Percentiles rank a stretch among this genome's conserved stretches.
Evolutionary conservation across 306 rosid genomes (phyloP).

Genomic region (Bauhinia variegata): DNA sequence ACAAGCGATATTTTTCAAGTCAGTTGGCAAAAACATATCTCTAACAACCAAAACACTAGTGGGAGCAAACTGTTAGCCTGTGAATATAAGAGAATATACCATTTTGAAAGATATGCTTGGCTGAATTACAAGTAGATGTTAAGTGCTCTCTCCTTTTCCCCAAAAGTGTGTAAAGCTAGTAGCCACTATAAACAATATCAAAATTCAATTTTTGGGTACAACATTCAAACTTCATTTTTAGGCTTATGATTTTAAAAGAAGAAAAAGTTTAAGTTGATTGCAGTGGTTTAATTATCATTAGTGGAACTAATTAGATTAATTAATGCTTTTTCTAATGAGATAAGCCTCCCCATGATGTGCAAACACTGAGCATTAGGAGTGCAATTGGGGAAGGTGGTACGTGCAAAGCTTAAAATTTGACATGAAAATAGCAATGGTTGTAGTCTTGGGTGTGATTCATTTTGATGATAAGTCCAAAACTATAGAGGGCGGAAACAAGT

Average conservation of each 20-base stretch:
- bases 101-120: conserved; percentile 16
- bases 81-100: conserved; percentile 14
- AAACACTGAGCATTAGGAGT: conserved; percentile 19
- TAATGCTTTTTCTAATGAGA: neutral
- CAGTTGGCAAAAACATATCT: conserved; percentile 4
- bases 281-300: neutral
- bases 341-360: conserved; percentile 27
- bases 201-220: conserved; percentile 25
- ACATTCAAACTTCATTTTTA: conserved; percentile 17
- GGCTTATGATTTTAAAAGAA: neutral
- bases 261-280: no score
- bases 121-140: neutral
- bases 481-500: no score
- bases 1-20: neutral
- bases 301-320: conserved; percentile 30
- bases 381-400: conserved; percentile 17
- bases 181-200: conserved; percentile 6
- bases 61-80: conserved; percentile 1
- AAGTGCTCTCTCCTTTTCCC: neutral
- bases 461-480: neutral
- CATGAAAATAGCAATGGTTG: neutral
- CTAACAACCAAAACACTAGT: conserved; percentile 13
- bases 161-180: conserved; percentile 20
- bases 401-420: neutral
- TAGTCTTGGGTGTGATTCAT: conserved; percentile 8